Base-by-base conservation (phyloP, 768 basidiomycete species). In the Lentinula sp. region DNA sequence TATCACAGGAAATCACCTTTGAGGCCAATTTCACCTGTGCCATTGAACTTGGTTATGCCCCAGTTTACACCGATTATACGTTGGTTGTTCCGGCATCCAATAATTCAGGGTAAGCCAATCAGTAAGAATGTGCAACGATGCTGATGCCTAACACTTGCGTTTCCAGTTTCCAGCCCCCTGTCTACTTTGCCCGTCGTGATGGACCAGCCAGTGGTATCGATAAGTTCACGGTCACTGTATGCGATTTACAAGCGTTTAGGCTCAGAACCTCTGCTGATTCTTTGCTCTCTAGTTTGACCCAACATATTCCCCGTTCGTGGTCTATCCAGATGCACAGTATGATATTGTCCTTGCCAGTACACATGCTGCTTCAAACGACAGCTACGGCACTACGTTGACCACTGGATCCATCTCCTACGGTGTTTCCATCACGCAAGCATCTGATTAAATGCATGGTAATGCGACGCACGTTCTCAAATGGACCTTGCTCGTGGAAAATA, bases 131-230 rank as follows among this genome's bases (percentile, higher is more conserved):
- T n/a, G 0, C n/a, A 23, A 4, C 2, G 45, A 9, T 46, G 16
- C 2, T 46, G 0, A n/a, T 4, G 1, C 0, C 13, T 1, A 34
- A 15, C 28, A 35, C 4, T 7, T 7, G 13, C 15, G n/a, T 8
- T 28, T 28, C 3, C 28, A 56, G 55, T 2, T 56, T 39, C 55
- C 55, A 56, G 9, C 55, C 55, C 31, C 55, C 55, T 43, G n/a
- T 56, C 2, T 56, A 56, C 40, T 42, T 56, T 45, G 55, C 40
- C 6, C 55, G 55, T 56, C 55, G 55, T 32, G 55, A 43, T 56
- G 39, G 39, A 4, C 55, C 55, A 37, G 28, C 55, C 16, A 40
- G 55, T 23, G 55, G 23, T 4, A 40, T 37, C 1, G 55, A 56
- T 28, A 43, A 39, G 15, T 56, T 56, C 28, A 56, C 55, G 15